Evolutionary conservation across 2,329 filamentous ascomycete genomes (phyloP).

Genomic region (Botrytis byssoidea): DNA sequence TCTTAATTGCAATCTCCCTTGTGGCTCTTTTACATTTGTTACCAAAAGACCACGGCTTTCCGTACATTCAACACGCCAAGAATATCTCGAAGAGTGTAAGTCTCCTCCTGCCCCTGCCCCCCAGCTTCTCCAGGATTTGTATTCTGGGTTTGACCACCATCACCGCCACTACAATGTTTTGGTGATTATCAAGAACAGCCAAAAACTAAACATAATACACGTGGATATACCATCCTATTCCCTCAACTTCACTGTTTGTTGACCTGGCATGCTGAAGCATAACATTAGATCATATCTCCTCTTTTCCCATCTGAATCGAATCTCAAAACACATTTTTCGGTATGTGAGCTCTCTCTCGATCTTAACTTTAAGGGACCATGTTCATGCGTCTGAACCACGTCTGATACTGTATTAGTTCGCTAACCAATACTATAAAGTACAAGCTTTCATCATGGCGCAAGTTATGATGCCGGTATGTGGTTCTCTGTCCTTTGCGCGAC

Average conservation of each 20-base stretch:
- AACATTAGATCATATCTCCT: background rate
- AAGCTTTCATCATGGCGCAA: slow-evolving; percentile 6
- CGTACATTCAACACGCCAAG: background rate
- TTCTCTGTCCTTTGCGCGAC: background rate
- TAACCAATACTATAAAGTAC: background rate
- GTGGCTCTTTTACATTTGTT: background rate
- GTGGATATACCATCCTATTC: background rate
- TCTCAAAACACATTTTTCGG: background rate
- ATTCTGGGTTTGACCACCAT: background rate
- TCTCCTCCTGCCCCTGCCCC: background rate
- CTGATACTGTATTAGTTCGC: background rate
- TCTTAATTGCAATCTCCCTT: background rate
- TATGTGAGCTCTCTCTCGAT: background rate
- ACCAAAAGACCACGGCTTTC: background rate
- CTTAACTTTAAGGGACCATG: background rate
- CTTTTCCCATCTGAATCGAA: background rate
- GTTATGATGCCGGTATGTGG: slow-evolving; percentile 11
- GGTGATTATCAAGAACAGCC: background rate
- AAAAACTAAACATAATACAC: background rate
- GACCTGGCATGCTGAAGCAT: background rate
- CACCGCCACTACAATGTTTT: background rate
- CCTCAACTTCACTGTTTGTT: background rate
- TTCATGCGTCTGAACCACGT: background rate
- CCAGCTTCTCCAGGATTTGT: background rate
- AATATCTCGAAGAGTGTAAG: background rate